A percentile compares a stretch with the other conserved stretches of the same genome.
phyloP scores from a whole-genome alignment of 2,329 filamentous ascomycete species.

The Truncatella angustata region DNA sequence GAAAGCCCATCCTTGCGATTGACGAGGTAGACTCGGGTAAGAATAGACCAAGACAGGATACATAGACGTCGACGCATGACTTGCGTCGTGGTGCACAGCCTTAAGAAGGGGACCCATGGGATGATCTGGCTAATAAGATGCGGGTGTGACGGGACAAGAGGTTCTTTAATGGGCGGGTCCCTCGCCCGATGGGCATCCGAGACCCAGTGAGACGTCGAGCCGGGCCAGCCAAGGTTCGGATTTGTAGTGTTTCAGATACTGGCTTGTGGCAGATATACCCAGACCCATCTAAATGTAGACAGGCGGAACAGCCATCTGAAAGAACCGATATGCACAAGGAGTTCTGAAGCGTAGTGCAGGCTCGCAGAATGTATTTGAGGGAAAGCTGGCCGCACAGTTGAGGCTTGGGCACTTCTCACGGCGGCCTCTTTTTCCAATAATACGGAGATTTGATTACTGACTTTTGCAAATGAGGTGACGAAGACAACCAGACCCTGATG shows the following conservation, averaged over 20 bases:
- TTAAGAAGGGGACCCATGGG: neutral
- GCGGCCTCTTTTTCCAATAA: neutral
- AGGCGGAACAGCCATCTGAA: conserved; percentile 1
- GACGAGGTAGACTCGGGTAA: conserved; percentile 6
- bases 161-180: neutral
- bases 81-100: conserved; percentile 1
- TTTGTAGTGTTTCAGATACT: conserved; percentile 9
- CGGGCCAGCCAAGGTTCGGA: neutral
- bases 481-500: neutral
- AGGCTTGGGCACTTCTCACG: neutral
- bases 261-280: conserved; percentile 8
- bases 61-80: neutral
- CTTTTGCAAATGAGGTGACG: neutral
- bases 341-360: neutral
- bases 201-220: neutral
- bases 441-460: neutral
- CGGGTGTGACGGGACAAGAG: neutral
- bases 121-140: conserved; percentile 7
- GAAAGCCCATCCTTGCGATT: conserved; percentile 15
- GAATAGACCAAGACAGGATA: neutral
- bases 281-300: conserved; percentile 3
- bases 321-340: conserved; percentile 8
- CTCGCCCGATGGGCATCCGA: neutral
- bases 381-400: neutral
- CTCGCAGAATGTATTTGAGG: conserved; percentile 1